Base-by-base conservation (phyloP, 495 filamentous ascomycete species). In the Acidiella bohemica region DNA sequence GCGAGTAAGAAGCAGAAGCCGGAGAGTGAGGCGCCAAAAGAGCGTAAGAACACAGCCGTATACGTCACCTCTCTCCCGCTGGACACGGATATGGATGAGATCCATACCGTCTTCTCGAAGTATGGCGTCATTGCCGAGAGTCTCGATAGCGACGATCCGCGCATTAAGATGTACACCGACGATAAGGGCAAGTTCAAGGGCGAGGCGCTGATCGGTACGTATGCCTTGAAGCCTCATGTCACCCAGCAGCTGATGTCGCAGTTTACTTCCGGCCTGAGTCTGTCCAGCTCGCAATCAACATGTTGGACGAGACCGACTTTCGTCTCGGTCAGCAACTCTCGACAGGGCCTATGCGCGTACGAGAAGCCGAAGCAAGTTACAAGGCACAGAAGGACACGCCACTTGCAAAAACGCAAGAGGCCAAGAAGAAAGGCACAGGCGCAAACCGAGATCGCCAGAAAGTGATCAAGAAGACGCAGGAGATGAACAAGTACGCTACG, bases 71-170 rank as follows among this genome's bases (percentile, higher is more conserved):
- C 75, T 10, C 72, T 99, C 3, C 92, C 92, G 1, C 60, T 66
- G 13, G 82, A 96, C 53, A 77, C 70, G 14, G 76, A 76, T 0
- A 65, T 77, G 16, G 76, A 86, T 6, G 92, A 99, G 58, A 74
- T 97, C 17, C 67, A 73, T 41, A 68, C 81, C 10, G 68, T 80
- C 5, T 99, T 99, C 67, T 83, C 78, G 34, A 73, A 76, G 47
- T 93, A 74, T 58, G 92, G 92, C 33, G 79, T 97, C 49, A 93
- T 97, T 47, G 86, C 88, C 32, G 83, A 93, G 61, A 82, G 88
- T 58, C 85, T 90, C 47, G 90, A 96, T 52, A 78, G 69, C 46
- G 80, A 81, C 36, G 70, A 73, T 25, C 81, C 81, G 11, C 80
- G 92, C 31, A 83, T 99, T 62, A 95, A 93, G 63, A 75, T 99